Evolutionary conservation across 2,329 filamentous ascomycete genomes (phyloP).

Genomic region (Fusarium coffeatum): DNA sequence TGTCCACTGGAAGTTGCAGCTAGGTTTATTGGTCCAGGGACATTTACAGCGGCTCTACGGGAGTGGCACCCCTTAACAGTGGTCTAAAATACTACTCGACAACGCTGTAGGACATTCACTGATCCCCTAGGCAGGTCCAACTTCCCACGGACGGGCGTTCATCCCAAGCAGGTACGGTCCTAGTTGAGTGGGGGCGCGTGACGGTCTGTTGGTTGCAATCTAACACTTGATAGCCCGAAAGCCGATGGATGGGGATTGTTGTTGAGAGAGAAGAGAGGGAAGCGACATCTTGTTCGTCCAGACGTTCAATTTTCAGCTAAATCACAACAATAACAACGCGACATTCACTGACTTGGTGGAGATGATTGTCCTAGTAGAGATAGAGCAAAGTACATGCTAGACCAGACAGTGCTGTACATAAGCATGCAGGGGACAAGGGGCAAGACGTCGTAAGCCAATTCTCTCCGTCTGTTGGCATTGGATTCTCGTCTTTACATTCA

Average conservation of each 20-base stretch:
- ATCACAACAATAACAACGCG: conserved; percentile 18
- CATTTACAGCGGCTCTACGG: conserved; percentile 6
- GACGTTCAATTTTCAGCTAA: conserved; percentile 4
- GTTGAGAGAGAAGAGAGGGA: conserved; percentile 9
- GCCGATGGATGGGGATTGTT: conserved; percentile 5
- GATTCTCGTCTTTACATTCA: conserved; percentile 21
- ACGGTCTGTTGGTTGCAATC: conserved; percentile 29
- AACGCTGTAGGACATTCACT: conserved; percentile 1
- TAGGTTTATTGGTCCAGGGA: conserved; percentile 3
- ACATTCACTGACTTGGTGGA: conserved; percentile 26
- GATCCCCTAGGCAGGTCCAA: neutral
- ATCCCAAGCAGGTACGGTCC: neutral
- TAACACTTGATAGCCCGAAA: conserved; percentile 25
- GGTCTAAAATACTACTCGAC: neutral
- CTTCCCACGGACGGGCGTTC: neutral
- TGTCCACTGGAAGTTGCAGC: conserved; percentile 1
- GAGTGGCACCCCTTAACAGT: conserved; percentile 8
- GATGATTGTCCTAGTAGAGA: conserved; percentile 30
- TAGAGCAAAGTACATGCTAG: conserved; percentile 6
- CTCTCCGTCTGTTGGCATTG: conserved; percentile 14
- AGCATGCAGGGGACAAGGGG: conserved; percentile 42
- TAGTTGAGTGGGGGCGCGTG: conserved; percentile 12
- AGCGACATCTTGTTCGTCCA: conserved; percentile 5
- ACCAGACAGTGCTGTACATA: conserved; percentile 17
- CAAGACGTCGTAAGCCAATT: conserved; percentile 39